These are phyloP conservation scores for Croton laevigatus DNA, from an alignment of 441 rosid genomes.

Conservation along the genomic window DNA sequence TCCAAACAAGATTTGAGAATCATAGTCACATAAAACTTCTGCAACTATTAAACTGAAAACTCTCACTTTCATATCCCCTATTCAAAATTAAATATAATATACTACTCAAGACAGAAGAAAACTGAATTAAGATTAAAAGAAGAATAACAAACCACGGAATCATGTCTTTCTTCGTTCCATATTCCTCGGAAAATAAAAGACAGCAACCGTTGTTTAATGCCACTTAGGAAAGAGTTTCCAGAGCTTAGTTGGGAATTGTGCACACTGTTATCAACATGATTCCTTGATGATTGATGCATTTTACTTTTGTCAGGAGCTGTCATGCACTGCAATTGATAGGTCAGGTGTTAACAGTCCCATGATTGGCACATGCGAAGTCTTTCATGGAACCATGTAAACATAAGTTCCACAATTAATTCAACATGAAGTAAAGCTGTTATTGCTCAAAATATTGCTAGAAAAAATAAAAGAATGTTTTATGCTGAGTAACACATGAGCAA, in stretches of 20 bases:
- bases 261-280: slow-evolving; percentile 41
- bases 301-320: slow-evolving; percentile 44
- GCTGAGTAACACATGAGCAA: not conserved
- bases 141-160: slow-evolving; percentile 49
- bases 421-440: not conserved
- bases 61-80: not conserved
- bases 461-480: not conserved
- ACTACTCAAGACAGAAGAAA: slow-evolving; percentile 2
- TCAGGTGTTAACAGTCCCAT: slow-evolving; percentile 20
- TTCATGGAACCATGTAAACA: not conserved
- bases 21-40: not conserved
- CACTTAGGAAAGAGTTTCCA: slow-evolving; percentile 59
- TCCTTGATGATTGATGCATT: slow-evolving; percentile 41
- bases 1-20: not conserved
- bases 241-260: slow-evolving; percentile 41
- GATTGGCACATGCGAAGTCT: not conserved
- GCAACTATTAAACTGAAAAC: not conserved
- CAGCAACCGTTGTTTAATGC: slow-evolving; percentile 88
- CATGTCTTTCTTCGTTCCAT: slow-evolving; percentile 82
- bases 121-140: slow-evolving; percentile 19
- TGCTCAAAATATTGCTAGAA: slow-evolving; percentile 4
- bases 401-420: not conserved
- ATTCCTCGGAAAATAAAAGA: slow-evolving; percentile 81
- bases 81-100: not conserved
- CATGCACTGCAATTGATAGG: slow-evolving; percentile 44